These are phyloP conservation scores for Coemansia sp. DNA, from an alignment of 192 early-diverging fungal genomes.

Conservation along the genomic window DNA sequence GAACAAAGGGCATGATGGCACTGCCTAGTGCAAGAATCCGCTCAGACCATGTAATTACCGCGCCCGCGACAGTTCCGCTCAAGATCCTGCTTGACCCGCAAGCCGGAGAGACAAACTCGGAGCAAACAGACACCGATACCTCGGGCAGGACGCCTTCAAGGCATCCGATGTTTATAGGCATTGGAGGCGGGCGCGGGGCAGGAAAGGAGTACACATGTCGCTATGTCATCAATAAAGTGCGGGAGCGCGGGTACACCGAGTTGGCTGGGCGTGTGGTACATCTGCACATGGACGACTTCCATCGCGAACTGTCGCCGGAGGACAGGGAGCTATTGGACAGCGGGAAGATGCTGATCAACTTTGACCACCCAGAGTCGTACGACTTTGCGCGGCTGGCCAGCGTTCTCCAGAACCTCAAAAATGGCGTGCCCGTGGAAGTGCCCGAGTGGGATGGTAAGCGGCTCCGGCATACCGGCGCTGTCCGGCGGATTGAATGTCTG, in stretches of 20 bases:
- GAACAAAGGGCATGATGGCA: neutral
- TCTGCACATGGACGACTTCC: slow-evolving; percentile 68
- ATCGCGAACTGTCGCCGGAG: slow-evolving; percentile 57
- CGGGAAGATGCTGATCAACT: slow-evolving; percentile 57
- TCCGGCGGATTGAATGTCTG: slow-evolving; percentile 27
- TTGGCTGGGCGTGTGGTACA: slow-evolving; percentile 57
- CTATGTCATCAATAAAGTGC: slow-evolving; percentile 46
- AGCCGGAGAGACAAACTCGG: neutral
- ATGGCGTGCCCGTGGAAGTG: slow-evolving; percentile 54
- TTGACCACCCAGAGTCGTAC: slow-evolving; percentile 76
- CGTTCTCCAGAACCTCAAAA: slow-evolving; percentile 56
- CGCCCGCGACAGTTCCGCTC: slow-evolving; percentile 42
- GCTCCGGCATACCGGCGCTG: slow-evolving; percentile 19
- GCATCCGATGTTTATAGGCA: slow-evolving; percentile 53
- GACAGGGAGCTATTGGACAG: slow-evolving; percentile 54
- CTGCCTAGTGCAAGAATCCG: slow-evolving; percentile 15
- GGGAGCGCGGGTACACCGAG: slow-evolving; percentile 48
- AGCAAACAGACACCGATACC: neutral
- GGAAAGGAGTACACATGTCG: slow-evolving; percentile 51
- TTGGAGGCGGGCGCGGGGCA: slow-evolving; percentile 55
- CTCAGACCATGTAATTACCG: slow-evolving; percentile 40
- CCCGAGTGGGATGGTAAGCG: slow-evolving; percentile 66
- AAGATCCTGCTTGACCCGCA: slow-evolving; percentile 9
- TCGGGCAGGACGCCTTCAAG: neutral
- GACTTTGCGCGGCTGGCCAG: slow-evolving; percentile 70